Evolutionary conservation across 768 basidiomycete genomes (phyloP), one percentile per base, ranked within the genome.

Genomic region (Tricholoma matsutake): DNA sequence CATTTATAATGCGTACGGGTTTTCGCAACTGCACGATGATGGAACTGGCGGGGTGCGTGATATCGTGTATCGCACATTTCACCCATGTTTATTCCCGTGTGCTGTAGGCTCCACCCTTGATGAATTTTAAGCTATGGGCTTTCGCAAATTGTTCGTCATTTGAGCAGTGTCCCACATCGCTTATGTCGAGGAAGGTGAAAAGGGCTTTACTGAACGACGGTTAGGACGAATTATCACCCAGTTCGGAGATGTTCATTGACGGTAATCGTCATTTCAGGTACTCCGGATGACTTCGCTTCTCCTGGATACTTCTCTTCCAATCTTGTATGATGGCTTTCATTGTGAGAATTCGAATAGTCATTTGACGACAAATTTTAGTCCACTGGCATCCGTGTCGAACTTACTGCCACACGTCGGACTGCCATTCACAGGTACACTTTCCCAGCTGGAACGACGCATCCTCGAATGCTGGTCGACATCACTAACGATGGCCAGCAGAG

Each of bases 231-330:
- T 25, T 16, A 9, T 37, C 13, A 7, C 14, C 4, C 34, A 16
- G 10, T 16, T 11, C 1, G 5, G 20, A 45, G 34, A 18, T 10
- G 13, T 14, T 11, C 13, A n/a, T 11, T 16, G 28, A n/a, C 16
- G 22, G 9, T n/a, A 4, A 29, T 0, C 35, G 34, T 29, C 13
- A 35, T 5, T 29, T 20, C 41, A 86, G 85, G 85, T 11, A 74
- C 76, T 32, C 81, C 85, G 4, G 86, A 87, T 61, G 86, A 88
- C 64, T 78, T 76, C 60, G 84, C 86, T 4, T 82, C 84, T 14
- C 87, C 86, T 0, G 87, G 87, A 54, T 88, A 87, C 67, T 88
- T 88, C 67, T 79, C 85, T 0, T 81, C 83, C 1, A 86, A 86
- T 64, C 72, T 87, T 11, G 56, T 57, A 29, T 16, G 55, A 5